Evolutionary conservation across 352 stramenopile species (phyloP), one percentile per base, ranked within the genome.

Genomic region (Phytophthora ohioensis): DNA sequence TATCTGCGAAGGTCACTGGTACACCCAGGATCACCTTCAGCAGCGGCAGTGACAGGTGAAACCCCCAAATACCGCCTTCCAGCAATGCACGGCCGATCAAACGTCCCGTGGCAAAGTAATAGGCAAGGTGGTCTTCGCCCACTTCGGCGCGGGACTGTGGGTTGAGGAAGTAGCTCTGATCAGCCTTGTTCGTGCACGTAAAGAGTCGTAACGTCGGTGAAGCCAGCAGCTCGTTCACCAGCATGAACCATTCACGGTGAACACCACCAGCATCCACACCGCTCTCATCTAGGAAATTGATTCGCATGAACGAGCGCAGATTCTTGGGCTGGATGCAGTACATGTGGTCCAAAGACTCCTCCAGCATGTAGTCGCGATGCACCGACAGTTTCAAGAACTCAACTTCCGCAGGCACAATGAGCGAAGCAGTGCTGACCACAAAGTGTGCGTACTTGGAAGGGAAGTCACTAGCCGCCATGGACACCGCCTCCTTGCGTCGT

Each of bases 1-100:
- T 83, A 71, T 99, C 97, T 21, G 85, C 81, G 55, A 99, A 97
- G 2, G 86, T 94, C 15, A 99, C 85, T 2, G 97, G 97, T 63
- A 96, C 96, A 46, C 93, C 97, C 7, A 99, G 80, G n/a, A 99
- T 91, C 63, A 99, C 91, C 80, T 99, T 99, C 75, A 99, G 98
- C 57, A 99, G 77, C 48, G 97, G 93, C 10, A 96, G 79, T 6
- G 96, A 87, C 45, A 99, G 87, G 67, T 99, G 97, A 45, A 97
- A 96, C 31, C 88, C 80, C 36, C 98, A 93, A 8, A 98, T 78
- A 34, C 98, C 88, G 46, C 94, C 88, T 78, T 99, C 97, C 2
- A 93, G 65, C 32, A 92, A 55, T 2, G 76, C 80, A 2, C 84
- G 80, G 3, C 86, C 85, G 54, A 95, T 75, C 12, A 94, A 67